Conservation (phyloP, 768 basidiomycete species). For the Russula griseocarnosa region DNA sequence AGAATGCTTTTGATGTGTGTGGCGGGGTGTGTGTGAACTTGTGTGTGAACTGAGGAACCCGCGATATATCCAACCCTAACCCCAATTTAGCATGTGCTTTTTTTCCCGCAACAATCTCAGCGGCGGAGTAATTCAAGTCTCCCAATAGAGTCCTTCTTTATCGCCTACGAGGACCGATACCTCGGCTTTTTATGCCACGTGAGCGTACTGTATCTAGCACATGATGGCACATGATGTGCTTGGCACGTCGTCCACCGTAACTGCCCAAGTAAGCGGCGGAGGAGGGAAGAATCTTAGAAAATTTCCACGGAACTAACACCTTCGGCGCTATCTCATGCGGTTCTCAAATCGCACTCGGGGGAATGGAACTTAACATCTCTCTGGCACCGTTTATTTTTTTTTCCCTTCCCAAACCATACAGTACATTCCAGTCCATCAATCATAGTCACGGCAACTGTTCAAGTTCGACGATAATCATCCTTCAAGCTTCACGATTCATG, state of each 20-base stretch:
- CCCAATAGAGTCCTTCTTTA: no score
- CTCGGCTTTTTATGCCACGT: background rate
- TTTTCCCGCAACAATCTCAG: no score
- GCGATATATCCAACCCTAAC: slow-evolving; percentile 21
- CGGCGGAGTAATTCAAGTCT: no score
- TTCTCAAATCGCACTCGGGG: background rate
- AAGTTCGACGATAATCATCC: no score
- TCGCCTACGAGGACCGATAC: background rate
- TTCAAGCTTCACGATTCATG: background rate
- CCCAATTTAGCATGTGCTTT: background rate
- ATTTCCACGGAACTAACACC: background rate
- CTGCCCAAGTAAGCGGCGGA: no score
- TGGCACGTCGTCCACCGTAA: no score
- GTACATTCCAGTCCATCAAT: background rate
- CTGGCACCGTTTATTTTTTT: background rate
- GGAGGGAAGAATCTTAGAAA: background rate
- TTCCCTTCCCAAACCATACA: background rate
- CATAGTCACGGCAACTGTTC: background rate
- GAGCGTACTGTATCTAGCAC: background rate
- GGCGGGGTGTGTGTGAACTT: background rate
- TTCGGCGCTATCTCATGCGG: background rate
- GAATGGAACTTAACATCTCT: background rate
- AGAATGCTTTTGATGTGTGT: slow-evolving; percentile 1
- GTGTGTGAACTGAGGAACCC: background rate
- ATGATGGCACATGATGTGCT: background rate